Percentiles rank a stretch among this genome's conserved stretches.
Evolutionary conservation across 768 basidiomycete species (phyloP).

Genomic region (Boletus rubescentipes): DNA sequence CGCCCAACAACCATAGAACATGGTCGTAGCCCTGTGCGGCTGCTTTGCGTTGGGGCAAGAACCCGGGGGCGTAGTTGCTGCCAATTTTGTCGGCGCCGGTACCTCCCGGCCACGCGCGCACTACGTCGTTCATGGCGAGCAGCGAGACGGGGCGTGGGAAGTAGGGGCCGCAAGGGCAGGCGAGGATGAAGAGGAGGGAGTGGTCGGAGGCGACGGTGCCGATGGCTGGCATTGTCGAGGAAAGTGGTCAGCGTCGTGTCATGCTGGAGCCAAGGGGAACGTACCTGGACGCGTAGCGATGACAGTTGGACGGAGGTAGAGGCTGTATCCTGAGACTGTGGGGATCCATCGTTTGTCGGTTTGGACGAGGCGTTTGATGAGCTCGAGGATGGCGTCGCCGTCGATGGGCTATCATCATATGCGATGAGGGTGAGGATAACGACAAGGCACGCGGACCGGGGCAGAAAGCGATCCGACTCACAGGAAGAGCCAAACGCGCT

Average conservation of each 20-base stretch:
- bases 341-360: constrained; percentile 89
- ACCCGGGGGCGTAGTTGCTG: constrained; percentile 60
- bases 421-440: no score
- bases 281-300: constrained; percentile 47
- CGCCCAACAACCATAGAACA: constrained; percentile 75
- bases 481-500: constrained; percentile 71
- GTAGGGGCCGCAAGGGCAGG: constrained; percentile 57
- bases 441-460: no score
- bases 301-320: constrained; percentile 86
- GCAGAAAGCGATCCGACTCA: constrained; percentile 29
- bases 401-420: constrained; percentile 39
- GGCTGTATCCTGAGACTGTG: constrained; percentile 62
- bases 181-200: constrained; percentile 84
- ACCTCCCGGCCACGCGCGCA: constrained; percentile 85
- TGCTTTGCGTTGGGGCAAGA: constrained; percentile 66
- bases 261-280: neutral
- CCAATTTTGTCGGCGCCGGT: constrained; percentile 63
- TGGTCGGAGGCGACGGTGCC: constrained; percentile 75
- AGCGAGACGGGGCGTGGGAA: constrained; percentile 55
- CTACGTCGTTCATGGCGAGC: constrained; percentile 65
- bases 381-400: constrained; percentile 44
- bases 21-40: constrained; percentile 70
- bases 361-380: constrained; percentile 64
- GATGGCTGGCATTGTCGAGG: constrained; percentile 37
- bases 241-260: neutral